phyloP scores from a whole-genome alignment of 2,329 filamentous ascomycete genomes.

The Arthrobotrys entomopaga region DNA sequence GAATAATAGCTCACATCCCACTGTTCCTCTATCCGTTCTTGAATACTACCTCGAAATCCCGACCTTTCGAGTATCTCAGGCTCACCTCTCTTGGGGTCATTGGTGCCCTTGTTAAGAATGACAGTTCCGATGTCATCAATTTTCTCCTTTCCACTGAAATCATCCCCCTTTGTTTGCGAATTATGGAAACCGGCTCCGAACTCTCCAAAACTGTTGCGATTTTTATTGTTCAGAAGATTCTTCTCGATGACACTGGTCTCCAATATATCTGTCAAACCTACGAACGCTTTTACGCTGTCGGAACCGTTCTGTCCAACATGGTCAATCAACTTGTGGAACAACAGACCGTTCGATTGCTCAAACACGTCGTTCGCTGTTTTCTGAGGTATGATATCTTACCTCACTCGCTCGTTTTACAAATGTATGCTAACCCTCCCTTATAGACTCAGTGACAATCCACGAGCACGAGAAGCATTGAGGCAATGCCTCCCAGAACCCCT shows the following conservation, averaged over 20 bases:
- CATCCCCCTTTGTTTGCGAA: slow-evolving; percentile 93
- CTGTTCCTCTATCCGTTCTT: slow-evolving; percentile 98
- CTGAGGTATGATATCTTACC: slow-evolving; percentile 72
- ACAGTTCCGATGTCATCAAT: slow-evolving; percentile 98
- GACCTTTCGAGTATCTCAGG: slow-evolving; percentile 96
- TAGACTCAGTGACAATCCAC: slow-evolving; percentile 93
- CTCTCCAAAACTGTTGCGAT: slow-evolving; percentile 99
- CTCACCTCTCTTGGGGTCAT: slow-evolving; percentile 96
- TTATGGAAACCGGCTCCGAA: slow-evolving; percentile 99
- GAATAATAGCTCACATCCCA: slow-evolving; percentile 82
- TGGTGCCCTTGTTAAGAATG: slow-evolving; percentile 96
- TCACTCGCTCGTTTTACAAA: slow-evolving; percentile 53
- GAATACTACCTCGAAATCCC: slow-evolving; percentile 97
- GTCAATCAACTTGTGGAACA: slow-evolving; percentile 97
- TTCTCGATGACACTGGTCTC: slow-evolving; percentile 93
- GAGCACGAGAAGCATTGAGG: slow-evolving; percentile 90
- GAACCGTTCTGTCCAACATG: slow-evolving; percentile 98
- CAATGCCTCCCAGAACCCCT: slow-evolving; percentile 98
- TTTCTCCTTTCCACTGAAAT: slow-evolving; percentile 98
- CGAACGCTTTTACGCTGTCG: slow-evolving; percentile 96
- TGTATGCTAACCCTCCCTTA: not conserved
- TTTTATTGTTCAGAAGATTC: slow-evolving; percentile 99
- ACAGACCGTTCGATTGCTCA: slow-evolving; percentile 92
- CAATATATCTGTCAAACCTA: slow-evolving; percentile 99
- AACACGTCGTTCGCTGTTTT: slow-evolving; percentile 98